Evolutionary conservation across 2,329 filamentous ascomycete species (phyloP).

Genomic region (Zalaria sp.): DNA sequence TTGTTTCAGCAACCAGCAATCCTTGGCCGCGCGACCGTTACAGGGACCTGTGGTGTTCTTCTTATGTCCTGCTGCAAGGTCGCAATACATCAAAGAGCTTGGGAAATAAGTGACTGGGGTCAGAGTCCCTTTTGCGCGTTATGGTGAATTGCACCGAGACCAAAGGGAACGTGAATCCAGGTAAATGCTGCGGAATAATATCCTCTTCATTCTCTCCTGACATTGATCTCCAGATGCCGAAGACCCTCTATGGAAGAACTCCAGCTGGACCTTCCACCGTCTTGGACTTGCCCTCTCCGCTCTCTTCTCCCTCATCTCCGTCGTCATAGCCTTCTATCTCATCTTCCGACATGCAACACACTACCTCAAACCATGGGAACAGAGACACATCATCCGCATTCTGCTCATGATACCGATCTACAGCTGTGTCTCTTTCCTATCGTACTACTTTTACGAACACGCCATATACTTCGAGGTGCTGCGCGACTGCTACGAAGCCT

Average conservation of each 20-base stretch:
- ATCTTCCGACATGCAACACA: constrained; percentile 45
- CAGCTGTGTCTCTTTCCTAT: constrained; percentile 57
- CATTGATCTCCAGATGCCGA: constrained; percentile 25
- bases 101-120: too few species aligned
- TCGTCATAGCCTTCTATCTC: constrained; percentile 36
- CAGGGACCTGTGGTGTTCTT: too few species aligned
- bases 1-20: too few species aligned
- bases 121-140: too few species aligned
- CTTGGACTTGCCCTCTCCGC: constrained; percentile 40
- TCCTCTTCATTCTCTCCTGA: background rate
- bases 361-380: constrained; percentile 45
- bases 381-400: constrained; percentile 67
- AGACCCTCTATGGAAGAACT: constrained; percentile 32
- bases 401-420: constrained; percentile 82
- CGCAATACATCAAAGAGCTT: too few species aligned
- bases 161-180: too few species aligned
- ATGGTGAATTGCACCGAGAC: too few species aligned
- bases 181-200: too few species aligned
- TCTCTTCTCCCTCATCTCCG: constrained; percentile 37
- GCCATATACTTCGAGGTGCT: constrained; percentile 71
- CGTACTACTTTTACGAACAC: constrained; percentile 60
- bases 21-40: too few species aligned
- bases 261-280: constrained; percentile 39
- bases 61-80: too few species aligned
- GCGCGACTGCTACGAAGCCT: constrained; percentile 78